Conservation (phyloP, 768 basidiomycete genomes). For the Kwoniella bestiolae region DNA sequence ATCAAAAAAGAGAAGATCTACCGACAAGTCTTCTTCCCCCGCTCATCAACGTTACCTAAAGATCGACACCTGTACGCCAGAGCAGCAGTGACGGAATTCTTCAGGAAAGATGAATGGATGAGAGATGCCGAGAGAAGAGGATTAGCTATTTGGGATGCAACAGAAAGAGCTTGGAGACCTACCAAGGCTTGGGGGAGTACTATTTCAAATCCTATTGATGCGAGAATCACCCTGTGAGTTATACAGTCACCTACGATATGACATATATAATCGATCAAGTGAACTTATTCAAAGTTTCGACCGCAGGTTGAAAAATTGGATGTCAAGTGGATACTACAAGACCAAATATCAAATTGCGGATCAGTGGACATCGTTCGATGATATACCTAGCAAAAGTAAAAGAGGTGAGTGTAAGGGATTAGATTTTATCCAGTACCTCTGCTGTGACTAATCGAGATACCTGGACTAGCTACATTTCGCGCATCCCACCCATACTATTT, state of each 20-base stretch:
- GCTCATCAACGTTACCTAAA: neutral
- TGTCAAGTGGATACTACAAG: neutral
- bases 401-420: neutral
- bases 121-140: neutral
- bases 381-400: neutral
- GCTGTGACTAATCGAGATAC: neutral
- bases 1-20: neutral
- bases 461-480: neutral
- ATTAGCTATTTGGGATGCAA: neutral
- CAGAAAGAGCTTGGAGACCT: neutral
- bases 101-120: neutral
- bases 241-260: neutral
- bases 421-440: no score
- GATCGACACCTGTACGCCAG: conserved; percentile 2
- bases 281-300: neutral
- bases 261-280: neutral
- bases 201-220: neutral
- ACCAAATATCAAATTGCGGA: neutral
- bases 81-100: neutral
- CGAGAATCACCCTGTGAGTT: neutral
- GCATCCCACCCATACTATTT: neutral
- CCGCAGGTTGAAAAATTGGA: neutral
- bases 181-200: neutral
- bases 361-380: neutral
- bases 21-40: neutral